Evolutionary conservation across 2,329 filamentous ascomycete species (phyloP), one percentile per base, ranked within the genome.

Genomic region (Scorias spongiosa): DNA sequence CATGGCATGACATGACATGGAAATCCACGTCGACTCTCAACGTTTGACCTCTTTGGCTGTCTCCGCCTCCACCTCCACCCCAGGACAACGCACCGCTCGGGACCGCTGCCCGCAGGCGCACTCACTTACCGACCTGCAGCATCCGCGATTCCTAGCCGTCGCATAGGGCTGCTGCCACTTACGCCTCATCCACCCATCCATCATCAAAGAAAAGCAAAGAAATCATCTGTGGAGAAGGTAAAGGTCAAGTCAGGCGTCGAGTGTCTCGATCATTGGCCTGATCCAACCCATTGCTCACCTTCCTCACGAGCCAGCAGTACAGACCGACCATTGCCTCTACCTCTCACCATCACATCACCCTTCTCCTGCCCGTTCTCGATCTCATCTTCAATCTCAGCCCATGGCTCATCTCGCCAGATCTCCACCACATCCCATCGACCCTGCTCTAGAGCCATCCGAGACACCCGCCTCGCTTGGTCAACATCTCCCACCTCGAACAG

Each of bases 401-500:
- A 70, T 0, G 77, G 78, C 60, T 70, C 74, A 57, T 89, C 84
- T 44, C 80, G 66, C 84, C 84, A 89, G 5, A 88, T 68, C 59
- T 87, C 79, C 2, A 80, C 59, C 2, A 58, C 56, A 2, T 64
- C 58, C 55, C 58, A 68, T 17, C 47, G 39, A 1, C 51, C 49
- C 10, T 43, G 46, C 10, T 46, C 42, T n/a, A 45, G 63, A 52
- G 69, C 72, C 55, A 76, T 63, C 8, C 58, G 53, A 1, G 72
- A 70, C 2, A 91, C 80, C 10, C 84, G 68, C 5, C 61, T 44
- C 0, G 82, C 84, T 62, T 93, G 85, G 5, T 62, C 65, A 47
- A 76, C 59, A 53, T 84, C 82, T 0, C 79, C 82, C 20, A 89
- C 73, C 60, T 93, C 85, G 49, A 88, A 69, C 1, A 85, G 59